phyloP scores from a whole-genome alignment of 2,329 filamentous ascomycete genomes.

The Ramularia collo-cygni region DNA sequence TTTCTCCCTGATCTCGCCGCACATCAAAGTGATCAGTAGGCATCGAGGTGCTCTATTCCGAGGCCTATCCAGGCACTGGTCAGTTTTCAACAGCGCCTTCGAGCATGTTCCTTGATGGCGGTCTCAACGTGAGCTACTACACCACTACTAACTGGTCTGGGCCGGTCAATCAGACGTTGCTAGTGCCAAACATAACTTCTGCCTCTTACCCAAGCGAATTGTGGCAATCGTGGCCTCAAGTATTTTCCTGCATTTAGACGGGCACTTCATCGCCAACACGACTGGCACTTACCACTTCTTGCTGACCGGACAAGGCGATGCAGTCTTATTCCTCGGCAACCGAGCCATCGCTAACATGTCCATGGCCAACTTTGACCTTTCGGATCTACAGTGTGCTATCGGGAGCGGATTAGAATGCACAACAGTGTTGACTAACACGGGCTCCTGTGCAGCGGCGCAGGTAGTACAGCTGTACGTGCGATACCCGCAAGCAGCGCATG shows the following conservation, averaged over 20 bases:
- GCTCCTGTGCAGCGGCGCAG: slow-evolving; percentile 43
- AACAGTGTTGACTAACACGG: slow-evolving; percentile 49
- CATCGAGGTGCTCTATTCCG: slow-evolving; percentile 6
- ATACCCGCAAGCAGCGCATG: slow-evolving; percentile 24
- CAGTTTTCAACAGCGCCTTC: slow-evolving; percentile 5
- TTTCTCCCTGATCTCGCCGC: slow-evolving; percentile 16
- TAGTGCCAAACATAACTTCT: slow-evolving; percentile 9
- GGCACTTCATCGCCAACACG: slow-evolving; percentile 7
- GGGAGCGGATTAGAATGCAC: slow-evolving; percentile 58
- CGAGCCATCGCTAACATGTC: slow-evolving; percentile 7
- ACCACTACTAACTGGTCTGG: slow-evolving; percentile 6
- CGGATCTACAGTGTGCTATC: slow-evolving; percentile 71
- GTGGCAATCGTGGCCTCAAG: slow-evolving; percentile 8
- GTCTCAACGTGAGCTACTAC: slow-evolving; percentile 7
- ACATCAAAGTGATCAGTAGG: too few species aligned
- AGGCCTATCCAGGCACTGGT: slow-evolving; percentile 9
- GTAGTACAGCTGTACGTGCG: slow-evolving; percentile 50
- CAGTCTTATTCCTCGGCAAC: slow-evolving; percentile 3
- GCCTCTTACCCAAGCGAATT: slow-evolving; percentile 4
- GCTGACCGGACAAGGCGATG: slow-evolving; percentile 6
- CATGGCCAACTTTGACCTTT: slow-evolving; percentile 35
- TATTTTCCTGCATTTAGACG: slow-evolving; percentile 7
- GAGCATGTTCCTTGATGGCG: slow-evolving; percentile 6
- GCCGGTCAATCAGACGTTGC: slow-evolving; percentile 3
- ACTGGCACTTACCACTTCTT: slow-evolving; percentile 9